Percentiles rank a stretch among this genome's conserved stretches.
Conservation (phyloP, 225 moss, liverwort and hornwort genomes). For the Sphagnum tenellum region DNA sequence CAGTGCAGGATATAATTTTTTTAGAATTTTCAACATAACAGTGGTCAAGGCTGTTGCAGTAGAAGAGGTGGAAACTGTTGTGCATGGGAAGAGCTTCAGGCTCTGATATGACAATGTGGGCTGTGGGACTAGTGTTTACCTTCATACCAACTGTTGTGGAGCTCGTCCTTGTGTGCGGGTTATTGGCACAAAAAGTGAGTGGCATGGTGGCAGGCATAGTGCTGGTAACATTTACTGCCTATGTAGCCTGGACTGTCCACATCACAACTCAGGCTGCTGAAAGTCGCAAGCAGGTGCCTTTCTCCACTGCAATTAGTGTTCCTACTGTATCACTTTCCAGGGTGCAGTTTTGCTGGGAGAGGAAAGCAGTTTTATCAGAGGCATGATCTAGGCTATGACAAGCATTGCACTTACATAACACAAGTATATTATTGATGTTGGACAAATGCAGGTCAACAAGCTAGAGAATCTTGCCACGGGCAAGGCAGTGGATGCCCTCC, state of each 20-base stretch:
- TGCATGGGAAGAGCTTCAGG: no score
- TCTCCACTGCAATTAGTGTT: conserved; percentile 1
- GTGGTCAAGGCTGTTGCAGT: no score
- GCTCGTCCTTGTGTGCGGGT: conserved; percentile 69
- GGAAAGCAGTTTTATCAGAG: no score
- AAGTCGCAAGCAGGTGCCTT: conserved; percentile 78
- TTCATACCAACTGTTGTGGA: conserved; percentile 88
- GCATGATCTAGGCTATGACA: no score
- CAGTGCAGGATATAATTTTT: no score
- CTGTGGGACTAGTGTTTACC: conserved; percentile 58
- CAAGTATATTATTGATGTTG: conserved; percentile 1
- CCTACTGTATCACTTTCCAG: no score
- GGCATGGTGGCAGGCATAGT: conserved; percentile 63
- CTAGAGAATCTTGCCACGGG: conserved; percentile 87
- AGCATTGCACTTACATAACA: no score
- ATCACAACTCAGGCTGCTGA: conserved; percentile 81
- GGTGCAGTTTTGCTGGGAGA: no score
- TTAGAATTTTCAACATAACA: no score
- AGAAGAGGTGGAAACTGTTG: no score
- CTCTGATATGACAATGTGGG: no score
- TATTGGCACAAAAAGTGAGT: conserved; percentile 87
- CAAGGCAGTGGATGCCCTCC: conserved; percentile 93
- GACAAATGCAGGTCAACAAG: conserved; percentile 71
- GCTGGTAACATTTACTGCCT: conserved; percentile 67
- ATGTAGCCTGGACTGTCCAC: conserved; percentile 69